These are phyloP conservation scores for Tricholoma saponaceum DNA, from an alignment of 768 basidiomycete genomes.

Conservation along the genomic window DNA sequence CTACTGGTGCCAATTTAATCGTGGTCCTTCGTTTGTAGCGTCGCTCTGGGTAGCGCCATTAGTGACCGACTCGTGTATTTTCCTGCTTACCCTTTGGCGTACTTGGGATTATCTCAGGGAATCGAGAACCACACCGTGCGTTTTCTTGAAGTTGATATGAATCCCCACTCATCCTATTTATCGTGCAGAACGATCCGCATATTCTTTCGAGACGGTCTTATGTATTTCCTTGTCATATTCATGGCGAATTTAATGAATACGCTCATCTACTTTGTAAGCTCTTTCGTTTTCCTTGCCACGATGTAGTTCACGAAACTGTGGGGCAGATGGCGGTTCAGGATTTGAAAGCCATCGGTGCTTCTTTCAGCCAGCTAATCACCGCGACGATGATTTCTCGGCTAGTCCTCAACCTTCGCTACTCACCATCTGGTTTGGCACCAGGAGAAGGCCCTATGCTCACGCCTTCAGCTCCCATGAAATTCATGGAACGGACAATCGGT, in stretches of 20 bases:
- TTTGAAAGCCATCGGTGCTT: constrained; percentile 28
- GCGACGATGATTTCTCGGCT: constrained; percentile 26
- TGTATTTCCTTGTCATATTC: constrained; percentile 24
- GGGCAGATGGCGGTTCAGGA: constrained; percentile 17
- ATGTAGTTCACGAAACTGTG: not conserved
- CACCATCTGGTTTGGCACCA: not conserved
- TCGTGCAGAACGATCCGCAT: constrained; percentile 16
- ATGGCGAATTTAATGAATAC: constrained; percentile 22
- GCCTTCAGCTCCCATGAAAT: not conserved
- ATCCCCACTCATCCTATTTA: not conserved
- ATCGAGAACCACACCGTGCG: constrained; percentile 11
- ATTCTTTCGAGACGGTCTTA: constrained; percentile 22
- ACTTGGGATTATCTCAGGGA: constrained; percentile 9
- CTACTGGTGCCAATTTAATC: not conserved
- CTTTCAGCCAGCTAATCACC: constrained; percentile 28
- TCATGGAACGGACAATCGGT: not conserved
- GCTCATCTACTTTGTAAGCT: constrained; percentile 24
- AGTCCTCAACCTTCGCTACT: constrained; percentile 24
- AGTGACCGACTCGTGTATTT: constrained; percentile 15
- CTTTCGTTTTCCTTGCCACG: not conserved
- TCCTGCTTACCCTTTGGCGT: constrained; percentile 10
- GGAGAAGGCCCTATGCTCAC: not conserved
- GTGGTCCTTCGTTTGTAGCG: constrained; percentile 7
- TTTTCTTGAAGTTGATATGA: not conserved
- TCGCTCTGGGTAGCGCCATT: constrained; percentile 22